Evolutionary conservation across 306 rosid genomes (phyloP), one percentile per base, ranked within the genome.

Genomic region (Mimosa bimucronata): DNA sequence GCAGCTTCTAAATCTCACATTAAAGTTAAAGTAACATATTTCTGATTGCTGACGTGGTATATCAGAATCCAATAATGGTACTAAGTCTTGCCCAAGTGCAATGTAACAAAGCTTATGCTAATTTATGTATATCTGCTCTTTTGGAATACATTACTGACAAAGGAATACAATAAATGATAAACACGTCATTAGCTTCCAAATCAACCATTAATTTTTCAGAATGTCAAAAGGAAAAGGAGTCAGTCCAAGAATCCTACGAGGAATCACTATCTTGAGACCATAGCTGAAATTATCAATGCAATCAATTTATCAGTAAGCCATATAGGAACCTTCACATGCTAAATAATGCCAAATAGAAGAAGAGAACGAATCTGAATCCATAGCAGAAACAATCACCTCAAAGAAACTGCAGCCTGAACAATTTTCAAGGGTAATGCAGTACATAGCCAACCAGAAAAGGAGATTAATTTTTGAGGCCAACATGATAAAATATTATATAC

Each of bases 401-500:
- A 29, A 64, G 31, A 71, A 66, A 55, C 64, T 37, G 38, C 60
- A 28, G 46, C 21, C 3, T 28, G 71, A 40, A 53, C 18, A n/a
- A 48, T 28, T 42, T 25, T 19, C 29, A 45, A 34, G 73, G 45
- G 73, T 64, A 26, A 50, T 52, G 55, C 11, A 71, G 31, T 60
- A 28, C 23, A 80, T 42, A 55, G 70, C 23, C 60, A 53, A 77
- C 28, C 82, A 45, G 77, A 81, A 71, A 76, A 74, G 71, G 30
- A 87, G 73, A 61, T 23, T 30, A 10, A 67, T 42, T 37, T 52
- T 71, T 48, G 60, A 57, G 82, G 76, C 41, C 58, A 68, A 45
- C 41, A 37, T 53, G 10, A 57, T 64, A 66, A 19, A 77, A 82
- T 18, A 9, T 26, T 5, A 70, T 25, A 48, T 9, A 40, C 15